Conservation (phyloP, 2,329 filamentous ascomycete genomes). For the Epichloe hybrida region DNA sequence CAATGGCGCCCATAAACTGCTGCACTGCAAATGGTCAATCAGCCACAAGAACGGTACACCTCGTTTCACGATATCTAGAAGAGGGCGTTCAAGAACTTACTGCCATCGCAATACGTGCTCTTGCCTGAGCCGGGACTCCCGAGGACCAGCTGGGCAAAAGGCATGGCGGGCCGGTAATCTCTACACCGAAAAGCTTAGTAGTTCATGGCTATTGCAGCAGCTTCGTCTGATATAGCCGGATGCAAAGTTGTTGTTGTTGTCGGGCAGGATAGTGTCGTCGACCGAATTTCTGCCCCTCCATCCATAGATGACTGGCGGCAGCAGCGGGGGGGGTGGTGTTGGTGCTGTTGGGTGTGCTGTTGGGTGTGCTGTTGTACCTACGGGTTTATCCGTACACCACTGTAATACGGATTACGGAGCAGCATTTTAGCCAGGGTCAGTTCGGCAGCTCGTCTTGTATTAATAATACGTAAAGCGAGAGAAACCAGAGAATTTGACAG, state of each 20-base stretch:
- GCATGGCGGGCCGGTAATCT: slow-evolving; percentile 27
- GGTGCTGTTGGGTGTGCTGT: too few relatives aligned
- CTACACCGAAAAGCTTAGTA: not conserved
- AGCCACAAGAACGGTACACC: not conserved
- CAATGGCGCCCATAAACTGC: slow-evolving; percentile 93
- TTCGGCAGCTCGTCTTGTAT: not conserved
- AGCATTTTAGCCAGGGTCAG: not conserved
- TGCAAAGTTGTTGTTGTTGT: not conserved
- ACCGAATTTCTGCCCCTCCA: slow-evolving; percentile 4
- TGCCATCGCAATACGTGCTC: slow-evolving; percentile 96
- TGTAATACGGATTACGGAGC: too few relatives aligned
- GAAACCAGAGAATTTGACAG: not conserved
- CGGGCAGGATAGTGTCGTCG: not conserved
- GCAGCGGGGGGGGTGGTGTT: too few relatives aligned
- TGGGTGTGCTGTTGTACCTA: too few relatives aligned
- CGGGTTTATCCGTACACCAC: too few relatives aligned
- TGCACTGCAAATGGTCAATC: slow-evolving; percentile 47
- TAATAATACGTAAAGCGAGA: too few relatives aligned
- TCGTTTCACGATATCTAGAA: not conserved
- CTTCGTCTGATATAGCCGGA: not conserved
- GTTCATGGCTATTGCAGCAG: not conserved
- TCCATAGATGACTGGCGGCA: not conserved
- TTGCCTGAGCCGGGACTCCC: slow-evolving; percentile 94
- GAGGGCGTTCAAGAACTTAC: slow-evolving; percentile 29
- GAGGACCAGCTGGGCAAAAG: slow-evolving; percentile 66